A percentile compares a stretch with the other conserved stretches of the same genome.
These are phyloP conservation scores for Boletus tomentosulus DNA, from an alignment of 768 basidiomycete species.

Conservation along the genomic window DNA sequence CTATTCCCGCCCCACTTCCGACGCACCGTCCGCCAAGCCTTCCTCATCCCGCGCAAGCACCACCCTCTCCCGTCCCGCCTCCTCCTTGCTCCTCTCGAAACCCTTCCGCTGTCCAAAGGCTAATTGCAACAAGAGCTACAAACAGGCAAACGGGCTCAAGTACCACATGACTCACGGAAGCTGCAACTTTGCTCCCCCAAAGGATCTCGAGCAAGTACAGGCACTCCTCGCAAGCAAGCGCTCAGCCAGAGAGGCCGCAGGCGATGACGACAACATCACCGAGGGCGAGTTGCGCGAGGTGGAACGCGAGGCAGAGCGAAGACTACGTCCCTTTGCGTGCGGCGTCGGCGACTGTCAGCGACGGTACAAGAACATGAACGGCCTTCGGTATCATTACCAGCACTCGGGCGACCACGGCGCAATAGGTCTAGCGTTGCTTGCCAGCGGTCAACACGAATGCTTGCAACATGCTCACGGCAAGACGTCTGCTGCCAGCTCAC, in stretches of 20 bases:
- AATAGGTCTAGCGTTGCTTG: conserved; percentile 79
- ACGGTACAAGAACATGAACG: conserved; percentile 99
- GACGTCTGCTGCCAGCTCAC: conserved; percentile 28
- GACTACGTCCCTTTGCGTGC: conserved; percentile 83
- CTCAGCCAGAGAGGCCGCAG: conserved; percentile 36
- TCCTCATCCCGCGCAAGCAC: conserved; percentile 37
- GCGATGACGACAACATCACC: conserved; percentile 40
- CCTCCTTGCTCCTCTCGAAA: conserved; percentile 70
- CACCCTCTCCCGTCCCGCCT: conserved; percentile 46
- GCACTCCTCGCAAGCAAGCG: conserved; percentile 56
- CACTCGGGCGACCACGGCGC: conserved; percentile 95
- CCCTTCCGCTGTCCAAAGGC: conserved; percentile 93
- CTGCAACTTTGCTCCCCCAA: conserved; percentile 90
- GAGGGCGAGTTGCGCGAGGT: conserved; percentile 67
- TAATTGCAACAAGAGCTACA: conserved; percentile 94
- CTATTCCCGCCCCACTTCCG: conserved; percentile 17
- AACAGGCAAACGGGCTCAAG: conserved; percentile 93
- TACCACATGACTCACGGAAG: conserved; percentile 92
- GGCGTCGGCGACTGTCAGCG: conserved; percentile 82
- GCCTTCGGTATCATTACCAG: conserved; percentile 92
- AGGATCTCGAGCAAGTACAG: conserved; percentile 75
- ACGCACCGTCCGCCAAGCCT: conserved; percentile 19
- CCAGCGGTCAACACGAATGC: conserved; percentile 65
- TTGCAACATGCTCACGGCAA: conserved; percentile 35
- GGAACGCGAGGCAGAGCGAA: conserved; percentile 79